These are phyloP conservation scores for Aureobasidium pullulans DNA, from an alignment of 2,329 filamentous ascomycete genomes.

Conservation along the genomic window DNA sequence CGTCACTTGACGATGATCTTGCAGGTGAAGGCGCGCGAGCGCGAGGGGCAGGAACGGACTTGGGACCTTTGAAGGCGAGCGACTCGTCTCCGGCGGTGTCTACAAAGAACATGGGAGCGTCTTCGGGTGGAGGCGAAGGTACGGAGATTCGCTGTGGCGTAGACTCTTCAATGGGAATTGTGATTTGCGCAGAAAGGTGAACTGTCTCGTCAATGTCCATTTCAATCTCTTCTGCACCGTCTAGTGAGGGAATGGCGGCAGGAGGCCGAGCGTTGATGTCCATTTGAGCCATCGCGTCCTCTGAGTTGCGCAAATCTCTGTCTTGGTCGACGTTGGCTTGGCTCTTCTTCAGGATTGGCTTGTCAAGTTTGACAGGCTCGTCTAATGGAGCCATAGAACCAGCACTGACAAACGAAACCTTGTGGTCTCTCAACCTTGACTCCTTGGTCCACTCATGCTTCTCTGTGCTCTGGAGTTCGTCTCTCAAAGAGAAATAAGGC, in stretches of 20 bases:
- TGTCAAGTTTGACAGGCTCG: constrained; percentile 22
- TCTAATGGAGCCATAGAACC: constrained; percentile 36
- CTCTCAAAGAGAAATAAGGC: constrained; percentile 40
- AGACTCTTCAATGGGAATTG: neutral
- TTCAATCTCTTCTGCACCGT: constrained; percentile 15
- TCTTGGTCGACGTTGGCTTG: constrained; percentile 11
- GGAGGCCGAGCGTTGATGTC: constrained; percentile 20
- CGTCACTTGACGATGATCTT: constrained; percentile 58
- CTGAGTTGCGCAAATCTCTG: constrained; percentile 24
- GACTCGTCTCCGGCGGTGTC: constrained; percentile 27
- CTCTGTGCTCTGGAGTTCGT: constrained; percentile 53
- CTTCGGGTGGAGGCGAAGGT: constrained; percentile 11
- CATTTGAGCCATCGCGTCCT: constrained; percentile 27
- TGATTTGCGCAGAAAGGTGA: constrained; percentile 8
- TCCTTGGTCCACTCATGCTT: constrained; percentile 42
- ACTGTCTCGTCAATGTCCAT: constrained; percentile 14
- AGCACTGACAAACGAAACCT: constrained; percentile 55
- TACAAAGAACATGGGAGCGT: constrained; percentile 23
- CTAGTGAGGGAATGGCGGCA: constrained; percentile 2
- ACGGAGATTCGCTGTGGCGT: constrained; percentile 1
- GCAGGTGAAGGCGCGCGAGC: constrained; percentile 36
- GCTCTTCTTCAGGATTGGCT: constrained; percentile 23
- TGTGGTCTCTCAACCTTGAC: constrained; percentile 47
- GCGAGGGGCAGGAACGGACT: constrained; percentile 23
- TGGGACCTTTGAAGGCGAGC: constrained; percentile 17